phyloP scores from a whole-genome alignment of 2,329 filamentous ascomycete genomes.

The Coniochaeta sp. region DNA sequence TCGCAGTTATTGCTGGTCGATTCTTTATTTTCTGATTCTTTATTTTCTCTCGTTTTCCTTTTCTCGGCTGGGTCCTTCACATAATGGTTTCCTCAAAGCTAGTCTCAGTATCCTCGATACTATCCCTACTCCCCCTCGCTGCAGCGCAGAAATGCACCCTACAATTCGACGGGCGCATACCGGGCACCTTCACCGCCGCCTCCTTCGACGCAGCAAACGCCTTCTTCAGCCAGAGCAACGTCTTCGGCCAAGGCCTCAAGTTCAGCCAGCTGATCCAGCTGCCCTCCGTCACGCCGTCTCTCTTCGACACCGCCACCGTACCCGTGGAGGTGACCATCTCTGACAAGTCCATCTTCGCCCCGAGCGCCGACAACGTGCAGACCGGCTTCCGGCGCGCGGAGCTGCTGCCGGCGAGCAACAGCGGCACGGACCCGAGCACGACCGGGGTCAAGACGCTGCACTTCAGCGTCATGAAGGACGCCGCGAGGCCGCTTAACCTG shows the following conservation, averaged over 20 bases:
- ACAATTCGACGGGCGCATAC: conserved; percentile 39
- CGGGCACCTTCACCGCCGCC: conserved; percentile 24
- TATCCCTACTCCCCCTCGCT: background rate
- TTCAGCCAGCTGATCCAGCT: conserved; percentile 44
- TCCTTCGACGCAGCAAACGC: conserved; percentile 31
- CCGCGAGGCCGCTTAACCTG: conserved; percentile 43
- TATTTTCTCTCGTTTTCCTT: too few relatives aligned
- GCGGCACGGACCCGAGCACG: conserved; percentile 41
- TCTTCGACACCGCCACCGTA: conserved; percentile 36
- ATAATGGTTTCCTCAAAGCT: background rate
- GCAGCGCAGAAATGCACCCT: conserved; percentile 25
- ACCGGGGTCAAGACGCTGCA: conserved; percentile 53
- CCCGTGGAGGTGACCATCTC: conserved; percentile 47
- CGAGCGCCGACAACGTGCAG: conserved; percentile 39
- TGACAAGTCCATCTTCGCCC: conserved; percentile 53
- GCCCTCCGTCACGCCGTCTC: conserved; percentile 28
- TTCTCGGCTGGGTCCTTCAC: background rate
- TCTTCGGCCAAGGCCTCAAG: conserved; percentile 42
- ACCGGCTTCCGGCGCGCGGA: conserved; percentile 54
- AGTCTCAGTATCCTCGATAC: background rate
- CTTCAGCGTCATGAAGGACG: conserved; percentile 49
- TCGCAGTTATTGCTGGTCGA: background rate
- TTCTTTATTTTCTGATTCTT: background rate
- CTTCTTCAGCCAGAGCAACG: conserved; percentile 42
- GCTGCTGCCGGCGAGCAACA: conserved; percentile 42